Percentiles rank a stretch among this genome's conserved stretches.
Conservation (phyloP, 163 green algal species). For the Smithsoniella earleae region DNA sequence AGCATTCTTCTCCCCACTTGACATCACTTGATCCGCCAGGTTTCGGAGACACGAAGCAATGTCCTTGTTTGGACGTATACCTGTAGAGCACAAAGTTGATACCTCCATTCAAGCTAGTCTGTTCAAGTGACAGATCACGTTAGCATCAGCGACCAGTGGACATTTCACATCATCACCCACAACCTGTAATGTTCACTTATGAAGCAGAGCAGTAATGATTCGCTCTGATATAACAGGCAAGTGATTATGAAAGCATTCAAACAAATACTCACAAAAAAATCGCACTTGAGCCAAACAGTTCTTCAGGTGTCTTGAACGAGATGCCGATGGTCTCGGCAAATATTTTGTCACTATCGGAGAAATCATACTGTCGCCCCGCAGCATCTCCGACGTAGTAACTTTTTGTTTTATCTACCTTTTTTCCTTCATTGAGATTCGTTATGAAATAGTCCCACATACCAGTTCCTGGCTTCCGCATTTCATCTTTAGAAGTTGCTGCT, state of each 20-base stretch:
- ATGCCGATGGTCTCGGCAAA: slow-evolving; percentile 60
- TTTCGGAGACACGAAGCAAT: slow-evolving; percentile 10
- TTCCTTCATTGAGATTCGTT: slow-evolving; percentile 50
- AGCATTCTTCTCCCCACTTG: slow-evolving; percentile 13
- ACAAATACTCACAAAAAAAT: neutral
- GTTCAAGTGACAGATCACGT: no score
- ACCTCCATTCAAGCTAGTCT: no score
- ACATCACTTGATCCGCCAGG: neutral
- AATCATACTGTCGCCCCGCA: slow-evolving; percentile 43
- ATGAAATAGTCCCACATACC: slow-evolving; percentile 71
- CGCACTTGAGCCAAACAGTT: slow-evolving; percentile 54
- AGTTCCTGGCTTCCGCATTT: slow-evolving; percentile 50
- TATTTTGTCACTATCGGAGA: slow-evolving; percentile 46
- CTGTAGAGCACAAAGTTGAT: slow-evolving; percentile 2
- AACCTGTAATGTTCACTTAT: no score
- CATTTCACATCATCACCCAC: no score
- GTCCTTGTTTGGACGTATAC: neutral
- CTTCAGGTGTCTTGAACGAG: slow-evolving; percentile 52
- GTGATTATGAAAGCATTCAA: neutral
- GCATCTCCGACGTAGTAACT: slow-evolving; percentile 64
- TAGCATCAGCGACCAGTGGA: no score
- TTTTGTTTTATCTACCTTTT: slow-evolving; percentile 42
- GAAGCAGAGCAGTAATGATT: no score
- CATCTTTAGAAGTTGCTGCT: slow-evolving; percentile 45
- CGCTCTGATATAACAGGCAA: no score